phyloP scores from a whole-genome alignment of 75 land plant species.

The Cryptomeria japonica region DNA sequence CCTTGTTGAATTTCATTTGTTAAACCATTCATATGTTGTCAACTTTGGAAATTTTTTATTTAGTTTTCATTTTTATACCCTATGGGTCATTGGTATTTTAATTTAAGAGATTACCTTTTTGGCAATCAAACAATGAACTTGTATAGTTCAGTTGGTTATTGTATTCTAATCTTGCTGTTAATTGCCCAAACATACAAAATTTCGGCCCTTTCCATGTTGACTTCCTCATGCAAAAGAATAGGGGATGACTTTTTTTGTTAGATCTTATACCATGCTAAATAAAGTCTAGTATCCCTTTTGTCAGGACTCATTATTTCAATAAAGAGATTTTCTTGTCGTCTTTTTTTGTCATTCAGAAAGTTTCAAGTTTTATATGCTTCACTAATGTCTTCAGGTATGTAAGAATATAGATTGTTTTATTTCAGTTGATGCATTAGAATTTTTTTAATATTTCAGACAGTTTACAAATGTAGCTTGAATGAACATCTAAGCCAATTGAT shows the following conservation, averaged over 20 bases:
- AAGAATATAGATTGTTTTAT: background rate
- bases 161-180: background rate
- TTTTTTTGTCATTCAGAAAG: background rate
- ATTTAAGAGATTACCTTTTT: background rate
- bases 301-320: background rate
- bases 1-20: background rate
- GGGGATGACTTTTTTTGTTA: background rate
- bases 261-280: background rate
- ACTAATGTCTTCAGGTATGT: background rate
- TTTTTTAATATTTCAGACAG: too few relatives aligned
- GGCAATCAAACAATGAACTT: background rate
- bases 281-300: background rate
- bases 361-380: background rate
- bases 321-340: background rate
- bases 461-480: too few relatives aligned
- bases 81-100: background rate
- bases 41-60: background rate
- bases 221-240: background rate
- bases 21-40: background rate
- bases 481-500: too few relatives aligned
- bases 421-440: background rate
- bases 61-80: background rate
- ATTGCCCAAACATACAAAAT: background rate
- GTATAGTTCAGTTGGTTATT: background rate
- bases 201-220: background rate